Evolutionary conservation across 768 basidiomycete genomes (phyloP).

Genomic region (Boletus sp.): DNA sequence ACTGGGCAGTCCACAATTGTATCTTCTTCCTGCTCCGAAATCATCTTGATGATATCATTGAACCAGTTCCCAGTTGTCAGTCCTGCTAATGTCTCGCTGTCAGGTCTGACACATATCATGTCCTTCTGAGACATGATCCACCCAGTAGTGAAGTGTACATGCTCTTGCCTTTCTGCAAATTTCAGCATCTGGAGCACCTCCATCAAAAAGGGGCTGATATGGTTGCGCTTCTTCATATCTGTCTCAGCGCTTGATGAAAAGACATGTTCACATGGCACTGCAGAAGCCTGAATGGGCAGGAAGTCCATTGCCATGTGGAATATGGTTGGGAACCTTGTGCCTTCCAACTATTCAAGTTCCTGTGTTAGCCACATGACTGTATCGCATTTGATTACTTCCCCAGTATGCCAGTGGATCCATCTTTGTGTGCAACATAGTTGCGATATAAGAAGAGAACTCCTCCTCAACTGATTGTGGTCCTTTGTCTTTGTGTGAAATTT

Average conservation of each 20-base stretch:
- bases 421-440: neutral
- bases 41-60: neutral
- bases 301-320: neutral
- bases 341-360: neutral
- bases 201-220: too few species aligned
- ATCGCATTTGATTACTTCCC: too few species aligned
- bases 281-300: too few species aligned
- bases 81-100: neutral
- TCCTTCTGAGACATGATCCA: neutral
- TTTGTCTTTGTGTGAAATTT: neutral
- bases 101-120: neutral
- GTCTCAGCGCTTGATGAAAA: too few species aligned
- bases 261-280: too few species aligned
- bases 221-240: too few species aligned
- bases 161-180: neutral
- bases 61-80: too few species aligned
- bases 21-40: neutral
- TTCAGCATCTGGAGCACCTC: neutral
- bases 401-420: neutral
- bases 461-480: neutral
- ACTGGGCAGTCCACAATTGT: neutral
- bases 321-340: neutral
- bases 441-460: neutral
- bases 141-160: neutral
- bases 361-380: neutral